Evolutionary conservation across 1,284 basidiomycete genomes (phyloP).

Genomic region (Cryptococcus sp.): DNA sequence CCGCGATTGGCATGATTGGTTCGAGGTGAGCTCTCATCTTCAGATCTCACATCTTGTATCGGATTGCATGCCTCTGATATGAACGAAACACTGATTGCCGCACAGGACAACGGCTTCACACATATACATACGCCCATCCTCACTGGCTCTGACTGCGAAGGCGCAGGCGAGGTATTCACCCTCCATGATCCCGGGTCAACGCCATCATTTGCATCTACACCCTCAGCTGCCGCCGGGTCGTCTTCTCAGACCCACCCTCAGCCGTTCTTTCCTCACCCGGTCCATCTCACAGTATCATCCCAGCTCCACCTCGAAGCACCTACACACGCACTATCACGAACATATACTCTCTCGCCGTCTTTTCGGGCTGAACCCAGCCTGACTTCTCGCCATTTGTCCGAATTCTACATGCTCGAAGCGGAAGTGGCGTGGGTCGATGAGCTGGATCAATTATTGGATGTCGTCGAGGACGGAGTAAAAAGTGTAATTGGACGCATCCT

Average conservation of each 20-base stretch:
- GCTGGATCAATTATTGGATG: slow-evolving; percentile 62
- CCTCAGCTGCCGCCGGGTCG: slow-evolving; percentile 24
- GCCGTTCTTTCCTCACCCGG: slow-evolving; percentile 54
- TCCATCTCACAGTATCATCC: slow-evolving; percentile 91
- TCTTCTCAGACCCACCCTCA: slow-evolving; percentile 37
- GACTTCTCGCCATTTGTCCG: slow-evolving; percentile 89
- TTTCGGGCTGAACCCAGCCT: slow-evolving; percentile 90
- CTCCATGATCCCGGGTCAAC: slow-evolving; percentile 49
- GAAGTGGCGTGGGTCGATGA: slow-evolving; percentile 70
- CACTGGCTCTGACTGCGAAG: slow-evolving; percentile 92
- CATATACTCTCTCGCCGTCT: slow-evolving; percentile 86
- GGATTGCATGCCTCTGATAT: not conserved
- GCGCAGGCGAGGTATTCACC: slow-evolving; percentile 91
- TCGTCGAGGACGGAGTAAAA: slow-evolving; percentile 65
- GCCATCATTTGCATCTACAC: slow-evolving; percentile 8
- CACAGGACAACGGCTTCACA: slow-evolving; percentile 71
- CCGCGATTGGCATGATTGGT: slow-evolving; percentile 63
- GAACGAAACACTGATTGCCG: slow-evolving; percentile 8
- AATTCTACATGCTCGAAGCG: slow-evolving; percentile 99
- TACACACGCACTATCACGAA: slow-evolving; percentile 71
- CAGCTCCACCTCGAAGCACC: slow-evolving; percentile 94
- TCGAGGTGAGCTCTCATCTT: slow-evolving; percentile 60
- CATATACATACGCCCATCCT: slow-evolving; percentile 83
- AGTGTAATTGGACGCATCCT: slow-evolving; percentile 27
- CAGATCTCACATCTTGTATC: not conserved